A percentile compares a stretch with the other conserved stretches of the same genome.
Conservation (phyloP, 1,139 yeast species). For the Meyerozyma guilliermondii region DNA sequence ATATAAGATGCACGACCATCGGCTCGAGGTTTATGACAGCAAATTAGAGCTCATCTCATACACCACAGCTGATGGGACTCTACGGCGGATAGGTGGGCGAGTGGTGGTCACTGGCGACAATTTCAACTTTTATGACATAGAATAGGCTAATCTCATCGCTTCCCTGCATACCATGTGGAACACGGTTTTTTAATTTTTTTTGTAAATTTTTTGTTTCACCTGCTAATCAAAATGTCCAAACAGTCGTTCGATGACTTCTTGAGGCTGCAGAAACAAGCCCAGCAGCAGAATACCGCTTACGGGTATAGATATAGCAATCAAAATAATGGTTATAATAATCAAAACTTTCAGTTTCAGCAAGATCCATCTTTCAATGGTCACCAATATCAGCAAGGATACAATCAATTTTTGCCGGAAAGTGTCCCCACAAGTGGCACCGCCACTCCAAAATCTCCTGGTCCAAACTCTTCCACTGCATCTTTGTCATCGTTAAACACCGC, state of each 20-base stretch:
- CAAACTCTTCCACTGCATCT: slow-evolving; percentile 58
- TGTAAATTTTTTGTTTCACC: neutral
- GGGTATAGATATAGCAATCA: slow-evolving; percentile 11
- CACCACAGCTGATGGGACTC: neutral
- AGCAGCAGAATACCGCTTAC: slow-evolving; percentile 12
- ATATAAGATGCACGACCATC: neutral
- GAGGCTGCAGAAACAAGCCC: slow-evolving; percentile 22
- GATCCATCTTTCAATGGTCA: slow-evolving; percentile 9
- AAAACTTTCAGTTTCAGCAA: slow-evolving; percentile 4
- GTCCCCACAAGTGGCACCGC: slow-evolving; percentile 38
- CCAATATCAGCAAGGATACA: slow-evolving; percentile 2
- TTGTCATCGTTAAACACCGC: slow-evolving; percentile 68
- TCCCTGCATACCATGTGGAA: neutral
- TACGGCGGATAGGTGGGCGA: neutral
- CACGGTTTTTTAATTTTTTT: neutral
- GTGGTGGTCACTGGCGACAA: neutral
- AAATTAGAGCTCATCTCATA: neutral
- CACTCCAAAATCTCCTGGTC: slow-evolving; percentile 33
- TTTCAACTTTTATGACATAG: neutral
- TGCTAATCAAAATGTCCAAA: slow-evolving; percentile 19
- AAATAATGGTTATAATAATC: neutral
- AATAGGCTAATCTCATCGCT: slow-evolving; percentile 2
- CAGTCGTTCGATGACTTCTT: slow-evolving; percentile 32
- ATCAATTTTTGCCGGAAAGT: slow-evolving; percentile 15
- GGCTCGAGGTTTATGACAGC: neutral